These are phyloP conservation scores for Castanea sativa DNA, from an alignment of 306 rosid species.

Conservation along the genomic window DNA sequence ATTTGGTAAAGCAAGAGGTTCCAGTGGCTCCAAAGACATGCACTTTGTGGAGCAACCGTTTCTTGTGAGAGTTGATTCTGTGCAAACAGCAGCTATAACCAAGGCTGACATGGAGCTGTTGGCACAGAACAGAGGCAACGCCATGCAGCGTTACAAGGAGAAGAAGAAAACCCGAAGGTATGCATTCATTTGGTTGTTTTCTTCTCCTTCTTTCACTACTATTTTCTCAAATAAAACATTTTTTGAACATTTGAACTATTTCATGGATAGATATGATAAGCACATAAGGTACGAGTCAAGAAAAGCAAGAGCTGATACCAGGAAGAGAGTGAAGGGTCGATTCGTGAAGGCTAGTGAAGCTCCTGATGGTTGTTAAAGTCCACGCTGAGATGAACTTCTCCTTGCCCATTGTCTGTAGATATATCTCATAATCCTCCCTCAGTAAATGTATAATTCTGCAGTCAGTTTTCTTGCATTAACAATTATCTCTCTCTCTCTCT, in stretches of 20 bases:
- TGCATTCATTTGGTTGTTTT: background rate
- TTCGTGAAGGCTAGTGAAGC: constrained; percentile 59
- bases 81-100: constrained; percentile 33
- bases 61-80: constrained; percentile 29
- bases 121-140: constrained; percentile 63
- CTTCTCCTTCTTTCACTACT: background rate
- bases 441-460: constrained; percentile 26
- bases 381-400: background rate
- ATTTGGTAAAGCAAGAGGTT: constrained; percentile 20
- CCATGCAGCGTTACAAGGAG: constrained; percentile 80
- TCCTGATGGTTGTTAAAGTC: constrained; percentile 8
- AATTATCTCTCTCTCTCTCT: background rate
- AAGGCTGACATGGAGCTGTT: constrained; percentile 44
- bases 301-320: constrained; percentile 72
- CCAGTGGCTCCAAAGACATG: constrained; percentile 19
- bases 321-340: constrained; percentile 69
- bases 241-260: background rate
- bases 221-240: background rate
- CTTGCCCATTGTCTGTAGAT: constrained; percentile 23
- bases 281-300: constrained; percentile 69
- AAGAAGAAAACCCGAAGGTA: constrained; percentile 70
- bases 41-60: constrained; percentile 35
- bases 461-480: background rate
- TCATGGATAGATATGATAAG: constrained; percentile 52
- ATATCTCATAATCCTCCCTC: background rate